Evolutionary conservation across 2,329 filamentous ascomycete species (phyloP).

Genomic region (Phialophora verrucosa): DNA sequence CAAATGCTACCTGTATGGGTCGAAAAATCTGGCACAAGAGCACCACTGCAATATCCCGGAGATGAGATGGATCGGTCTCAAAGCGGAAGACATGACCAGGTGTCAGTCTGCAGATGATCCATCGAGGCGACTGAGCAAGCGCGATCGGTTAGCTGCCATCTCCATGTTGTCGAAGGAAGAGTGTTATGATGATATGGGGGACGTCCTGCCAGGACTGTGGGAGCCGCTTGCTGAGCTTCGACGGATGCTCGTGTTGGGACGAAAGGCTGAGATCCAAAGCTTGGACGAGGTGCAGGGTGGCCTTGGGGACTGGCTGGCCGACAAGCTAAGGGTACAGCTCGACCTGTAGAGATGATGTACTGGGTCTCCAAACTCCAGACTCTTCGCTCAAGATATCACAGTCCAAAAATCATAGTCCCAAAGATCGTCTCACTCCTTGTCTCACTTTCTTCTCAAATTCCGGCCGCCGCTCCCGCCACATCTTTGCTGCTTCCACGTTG

Average conservation of each 20-base stretch:
- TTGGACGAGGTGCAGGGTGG: conserved; percentile 53
- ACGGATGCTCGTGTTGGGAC: conserved; percentile 65
- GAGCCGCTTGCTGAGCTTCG: conserved; percentile 61
- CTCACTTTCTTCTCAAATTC: conserved; percentile 89
- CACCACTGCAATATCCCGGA: conserved; percentile 54
- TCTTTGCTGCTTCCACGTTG: conserved; percentile 93
- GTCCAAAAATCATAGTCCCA: conserved; percentile 63
- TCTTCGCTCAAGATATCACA: neutral
- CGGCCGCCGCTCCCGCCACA: conserved; percentile 84
- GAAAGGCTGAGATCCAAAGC: conserved; percentile 68
- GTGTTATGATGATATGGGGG: conserved; percentile 55
- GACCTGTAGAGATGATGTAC: conserved; percentile 4
- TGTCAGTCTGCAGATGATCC: conserved; percentile 39
- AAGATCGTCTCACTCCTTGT: conserved; percentile 76
- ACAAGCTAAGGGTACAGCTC: conserved; percentile 14
- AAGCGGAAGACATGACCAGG: conserved; percentile 46
- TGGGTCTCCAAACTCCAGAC: neutral
- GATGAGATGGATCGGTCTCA: conserved; percentile 66
- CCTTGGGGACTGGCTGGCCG: conserved; percentile 51
- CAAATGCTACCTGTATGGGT: conserved; percentile 68
- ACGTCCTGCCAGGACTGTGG: conserved; percentile 43
- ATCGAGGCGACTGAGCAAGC: conserved; percentile 15
- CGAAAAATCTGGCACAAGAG: conserved; percentile 61
- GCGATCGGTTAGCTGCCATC: conserved; percentile 40
- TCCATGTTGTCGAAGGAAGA: conserved; percentile 60